Percentiles rank a stretch among this genome's conserved stretches.
phyloP scores from a whole-genome alignment of 164 flowering plant species.

The Houttuynia cordata region DNA sequence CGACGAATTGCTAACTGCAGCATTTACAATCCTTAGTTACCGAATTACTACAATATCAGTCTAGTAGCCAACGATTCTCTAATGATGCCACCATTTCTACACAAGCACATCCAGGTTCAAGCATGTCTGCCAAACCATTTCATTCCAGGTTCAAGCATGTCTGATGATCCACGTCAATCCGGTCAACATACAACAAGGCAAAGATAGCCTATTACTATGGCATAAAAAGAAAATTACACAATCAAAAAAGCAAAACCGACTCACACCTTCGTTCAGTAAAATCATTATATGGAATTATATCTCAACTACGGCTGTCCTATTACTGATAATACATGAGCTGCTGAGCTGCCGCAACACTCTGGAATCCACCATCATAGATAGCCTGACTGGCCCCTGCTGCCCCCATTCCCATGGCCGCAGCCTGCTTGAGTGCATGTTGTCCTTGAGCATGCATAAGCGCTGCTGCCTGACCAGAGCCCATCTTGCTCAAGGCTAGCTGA shows the following conservation, averaged over 20 bases:
- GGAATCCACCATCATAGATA: slow-evolving; percentile 68
- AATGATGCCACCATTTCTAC: no score
- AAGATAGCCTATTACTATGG: no score
- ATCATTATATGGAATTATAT: background rate
- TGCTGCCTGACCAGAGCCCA: slow-evolving; percentile 43
- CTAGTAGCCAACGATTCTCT: no score
- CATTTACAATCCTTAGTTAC: no score
- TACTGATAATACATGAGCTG: slow-evolving; percentile 78
- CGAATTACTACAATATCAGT: no score
- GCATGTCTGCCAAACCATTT: no score
- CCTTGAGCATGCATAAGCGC: slow-evolving; percentile 49
- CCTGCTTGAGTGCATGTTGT: slow-evolving; percentile 48
- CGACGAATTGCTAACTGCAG: no score
- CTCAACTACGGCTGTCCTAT: slow-evolving; percentile 2
- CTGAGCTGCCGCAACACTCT: slow-evolving; percentile 45
- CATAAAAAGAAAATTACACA: background rate
- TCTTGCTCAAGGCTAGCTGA: slow-evolving; percentile 54
- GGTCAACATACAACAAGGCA: no score
- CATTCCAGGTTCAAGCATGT: no score
- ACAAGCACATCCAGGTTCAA: no score
- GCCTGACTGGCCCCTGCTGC: slow-evolving; percentile 59
- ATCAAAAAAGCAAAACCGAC: background rate
- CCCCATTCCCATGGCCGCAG: slow-evolving; percentile 42
- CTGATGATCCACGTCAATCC: no score
- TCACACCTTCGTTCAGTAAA: background rate